Evolutionary conservation across 139 green algal genomes (phyloP).

Genomic region (Chlamydomonas incerta): DNA sequence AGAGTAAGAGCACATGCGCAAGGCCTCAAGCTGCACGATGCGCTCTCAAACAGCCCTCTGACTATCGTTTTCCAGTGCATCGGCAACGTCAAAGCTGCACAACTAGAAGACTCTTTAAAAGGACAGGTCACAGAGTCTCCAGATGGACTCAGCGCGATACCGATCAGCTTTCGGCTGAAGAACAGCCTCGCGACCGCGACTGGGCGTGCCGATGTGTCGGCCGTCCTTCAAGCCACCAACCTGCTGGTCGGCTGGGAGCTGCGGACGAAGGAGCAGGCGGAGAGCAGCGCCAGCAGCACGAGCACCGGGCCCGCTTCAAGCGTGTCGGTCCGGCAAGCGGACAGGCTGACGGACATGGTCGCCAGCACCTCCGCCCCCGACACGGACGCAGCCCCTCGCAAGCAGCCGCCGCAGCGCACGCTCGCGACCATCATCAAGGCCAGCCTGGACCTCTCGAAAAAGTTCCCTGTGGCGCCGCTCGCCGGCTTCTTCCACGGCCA

Average conservation of each 20-base stretch:
- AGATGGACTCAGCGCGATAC: not conserved
- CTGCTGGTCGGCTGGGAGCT: constrained; percentile 34
- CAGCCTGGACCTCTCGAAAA: not conserved
- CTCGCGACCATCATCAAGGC: constrained; percentile 16
- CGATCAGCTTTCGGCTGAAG: constrained; percentile 36
- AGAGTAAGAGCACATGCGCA: not conserved
- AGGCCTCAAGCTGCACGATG: constrained; percentile 1
- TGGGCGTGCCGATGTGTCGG: constrained; percentile 17
- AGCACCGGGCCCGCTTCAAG: not conserved
- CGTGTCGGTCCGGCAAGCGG: not conserved
- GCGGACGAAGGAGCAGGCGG: not conserved
- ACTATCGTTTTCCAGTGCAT: constrained; percentile 42
- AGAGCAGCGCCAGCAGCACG: not conserved
- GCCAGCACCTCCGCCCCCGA: not conserved
- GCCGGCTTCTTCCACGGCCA: constrained; percentile 37
- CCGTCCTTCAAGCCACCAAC: constrained; percentile 26
- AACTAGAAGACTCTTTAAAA: constrained; percentile 11
- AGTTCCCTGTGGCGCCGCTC: constrained; percentile 17
- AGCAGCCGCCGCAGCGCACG: constrained; percentile 22
- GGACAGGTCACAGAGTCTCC: not conserved
- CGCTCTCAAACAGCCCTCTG: constrained; percentile 17
- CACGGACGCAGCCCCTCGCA: not conserved
- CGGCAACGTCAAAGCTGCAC: constrained; percentile 37
- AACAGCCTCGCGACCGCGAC: constrained; percentile 28
- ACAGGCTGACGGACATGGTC: not conserved